Conservation (phyloP, 371 early-diverging fungal genomes). For the Batkoa obscura region DNA sequence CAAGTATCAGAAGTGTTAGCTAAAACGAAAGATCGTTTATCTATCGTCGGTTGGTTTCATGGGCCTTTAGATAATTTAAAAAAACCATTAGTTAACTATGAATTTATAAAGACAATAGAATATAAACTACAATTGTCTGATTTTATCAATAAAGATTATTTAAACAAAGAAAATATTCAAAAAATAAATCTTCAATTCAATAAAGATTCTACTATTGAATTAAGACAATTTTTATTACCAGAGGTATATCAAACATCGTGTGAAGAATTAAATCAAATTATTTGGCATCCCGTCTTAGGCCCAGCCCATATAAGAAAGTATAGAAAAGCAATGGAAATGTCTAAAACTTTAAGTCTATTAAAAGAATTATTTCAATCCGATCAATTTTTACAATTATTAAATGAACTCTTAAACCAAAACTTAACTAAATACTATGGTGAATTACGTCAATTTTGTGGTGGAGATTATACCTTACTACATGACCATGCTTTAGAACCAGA, state of each 20-base stretch:
- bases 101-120: conserved; percentile 6
- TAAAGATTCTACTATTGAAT: conserved; percentile 25
- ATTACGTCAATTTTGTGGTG: conserved; percentile 24
- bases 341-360: conserved; percentile 6
- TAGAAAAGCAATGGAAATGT: neutral
- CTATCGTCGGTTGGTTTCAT: conserved; percentile 52
- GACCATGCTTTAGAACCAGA: conserved; percentile 27
- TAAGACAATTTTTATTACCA: conserved; percentile 20
- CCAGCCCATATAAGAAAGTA: conserved; percentile 21
- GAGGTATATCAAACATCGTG: conserved; percentile 16
- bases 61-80: conserved; percentile 19
- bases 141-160: conserved; percentile 12
- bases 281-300: conserved; percentile 12
- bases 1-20: conserved; percentile 35
- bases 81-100: neutral
- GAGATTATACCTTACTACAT: conserved; percentile 33
- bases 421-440: conserved; percentile 10
- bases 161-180: conserved; percentile 9
- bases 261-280: conserved; percentile 9
- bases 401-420: conserved; percentile 15
- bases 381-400: conserved; percentile 17
- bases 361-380: conserved; percentile 17
- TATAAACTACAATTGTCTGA: conserved; percentile 23
- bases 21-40: conserved; percentile 20
- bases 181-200: conserved; percentile 19